phyloP scores from a whole-genome alignment of 1,284 basidiomycete genomes.

The Xerocomus cyaneibrunnescens region DNA sequence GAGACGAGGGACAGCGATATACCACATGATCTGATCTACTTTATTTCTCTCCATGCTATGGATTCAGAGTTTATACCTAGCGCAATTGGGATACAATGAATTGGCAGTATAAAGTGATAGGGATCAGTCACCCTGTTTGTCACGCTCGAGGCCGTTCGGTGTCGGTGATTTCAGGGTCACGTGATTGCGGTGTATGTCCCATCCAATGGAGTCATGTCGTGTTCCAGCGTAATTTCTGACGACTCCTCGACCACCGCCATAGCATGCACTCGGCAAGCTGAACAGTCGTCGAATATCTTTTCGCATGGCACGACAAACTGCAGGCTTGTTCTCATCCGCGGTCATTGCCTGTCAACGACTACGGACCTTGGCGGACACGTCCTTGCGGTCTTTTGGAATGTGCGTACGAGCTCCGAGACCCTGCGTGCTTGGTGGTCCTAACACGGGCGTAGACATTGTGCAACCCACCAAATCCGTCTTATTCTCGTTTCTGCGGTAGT shows the following conservation, averaged over 20 bases:
- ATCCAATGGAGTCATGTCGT: not conserved
- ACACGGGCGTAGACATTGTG: conserved; percentile 62
- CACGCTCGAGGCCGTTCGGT: too few relatives aligned
- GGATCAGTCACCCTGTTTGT: too few relatives aligned
- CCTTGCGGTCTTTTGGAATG: conserved; percentile 75
- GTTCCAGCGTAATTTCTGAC: not conserved
- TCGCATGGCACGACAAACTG: conserved; percentile 26
- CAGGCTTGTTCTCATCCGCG: conserved; percentile 18
- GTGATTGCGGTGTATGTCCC: conserved; percentile 15
- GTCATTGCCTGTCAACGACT: conserved; percentile 33
- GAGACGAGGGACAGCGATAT: conserved; percentile 11
- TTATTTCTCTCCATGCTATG: conserved; percentile 13
- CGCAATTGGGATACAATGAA: too few relatives aligned
- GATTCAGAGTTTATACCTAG: conserved; percentile 1
- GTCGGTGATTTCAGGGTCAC: too few relatives aligned
- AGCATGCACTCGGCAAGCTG: conserved; percentile 20
- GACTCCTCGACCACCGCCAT: not conserved
- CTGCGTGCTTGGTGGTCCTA: conserved; percentile 8
- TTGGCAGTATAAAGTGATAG: too few relatives aligned
- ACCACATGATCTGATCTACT: conserved; percentile 21
- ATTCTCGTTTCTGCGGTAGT: conserved; percentile 92
- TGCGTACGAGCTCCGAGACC: conserved; percentile 41
- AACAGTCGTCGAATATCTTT: conserved; percentile 10
- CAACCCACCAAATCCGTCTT: conserved; percentile 89
- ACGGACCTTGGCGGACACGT: conserved; percentile 47